A percentile compares a stretch with the other conserved stretches of the same genome.
These are phyloP conservation scores for Paraphaeosphaeria sporulosa DNA, from an alignment of 2,329 filamentous ascomycete species.

Conservation along the genomic window DNA sequence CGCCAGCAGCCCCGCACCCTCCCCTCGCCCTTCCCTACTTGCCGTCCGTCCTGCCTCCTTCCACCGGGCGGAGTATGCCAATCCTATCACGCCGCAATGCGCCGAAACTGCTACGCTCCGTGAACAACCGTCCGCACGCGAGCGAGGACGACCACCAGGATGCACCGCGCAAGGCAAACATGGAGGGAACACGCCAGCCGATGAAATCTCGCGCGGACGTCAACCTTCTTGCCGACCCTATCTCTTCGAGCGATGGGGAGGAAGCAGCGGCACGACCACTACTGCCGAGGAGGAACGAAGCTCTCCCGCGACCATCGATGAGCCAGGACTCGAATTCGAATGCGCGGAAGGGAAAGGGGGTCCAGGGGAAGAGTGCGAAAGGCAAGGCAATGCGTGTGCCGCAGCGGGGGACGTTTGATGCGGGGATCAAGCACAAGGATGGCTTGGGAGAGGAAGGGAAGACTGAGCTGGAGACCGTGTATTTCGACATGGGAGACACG, in stretches of 20 bases:
- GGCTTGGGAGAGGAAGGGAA: conserved; percentile 27
- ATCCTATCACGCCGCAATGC: conserved; percentile 19
- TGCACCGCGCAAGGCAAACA: not conserved
- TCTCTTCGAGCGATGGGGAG: conserved; percentile 33
- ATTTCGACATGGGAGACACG: conserved; percentile 21
- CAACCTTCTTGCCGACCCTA: conserved; percentile 30
- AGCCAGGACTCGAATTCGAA: conserved; percentile 11
- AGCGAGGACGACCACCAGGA: conserved; percentile 47
- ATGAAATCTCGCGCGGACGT: conserved; percentile 19
- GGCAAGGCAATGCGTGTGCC: conserved; percentile 17
- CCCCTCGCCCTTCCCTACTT: not conserved
- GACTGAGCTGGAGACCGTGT: conserved; percentile 15
- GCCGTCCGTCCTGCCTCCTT: not conserved
- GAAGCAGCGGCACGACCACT: not conserved
- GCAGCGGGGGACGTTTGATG: conserved; percentile 15
- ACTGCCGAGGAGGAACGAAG: too few species aligned
- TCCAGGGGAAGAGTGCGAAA: not conserved
- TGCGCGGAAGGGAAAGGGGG: not conserved
- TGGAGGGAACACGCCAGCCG: not conserved
- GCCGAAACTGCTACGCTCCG: conserved; percentile 36
- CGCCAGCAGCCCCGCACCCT: not conserved
- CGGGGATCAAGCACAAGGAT: conserved; percentile 21
- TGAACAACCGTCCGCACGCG: conserved; percentile 47
- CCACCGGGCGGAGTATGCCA: conserved; percentile 16
- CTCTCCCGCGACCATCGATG: conserved; percentile 10